Evolutionary conservation across 352 stramenopile species (phyloP).

Genomic region (Pythium dissimile): DNA sequence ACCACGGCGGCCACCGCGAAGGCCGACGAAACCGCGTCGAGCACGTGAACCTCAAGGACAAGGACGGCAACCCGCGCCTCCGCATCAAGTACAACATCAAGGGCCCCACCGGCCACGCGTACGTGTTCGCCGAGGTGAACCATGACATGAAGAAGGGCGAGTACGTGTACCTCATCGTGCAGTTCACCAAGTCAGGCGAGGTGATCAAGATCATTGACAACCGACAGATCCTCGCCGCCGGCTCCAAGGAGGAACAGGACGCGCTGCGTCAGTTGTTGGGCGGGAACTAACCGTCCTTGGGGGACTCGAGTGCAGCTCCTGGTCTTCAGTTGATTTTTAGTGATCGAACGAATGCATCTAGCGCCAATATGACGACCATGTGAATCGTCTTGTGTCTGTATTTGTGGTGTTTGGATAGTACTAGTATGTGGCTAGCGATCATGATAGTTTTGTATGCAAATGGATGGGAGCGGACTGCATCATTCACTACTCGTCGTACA

Average conservation of each 20-base stretch:
- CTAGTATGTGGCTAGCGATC: too few species aligned
- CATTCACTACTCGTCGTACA: slow-evolving; percentile 54
- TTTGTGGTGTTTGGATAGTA: too few species aligned
- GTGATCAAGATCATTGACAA: slow-evolving; percentile 94
- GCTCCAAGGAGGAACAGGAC: slow-evolving; percentile 75
- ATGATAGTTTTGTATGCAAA: too few species aligned
- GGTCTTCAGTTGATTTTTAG: not conserved
- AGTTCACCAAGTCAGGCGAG: slow-evolving; percentile 89
- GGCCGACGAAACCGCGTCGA: slow-evolving; percentile 95
- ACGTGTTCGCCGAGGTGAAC: slow-evolving; percentile 92
- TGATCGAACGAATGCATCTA: not conserved
- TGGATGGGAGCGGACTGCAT: too few species aligned
- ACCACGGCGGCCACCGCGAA: slow-evolving; percentile 92
- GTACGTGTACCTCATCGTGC: slow-evolving; percentile 95
- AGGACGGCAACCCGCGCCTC: slow-evolving; percentile 81
- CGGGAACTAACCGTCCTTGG: slow-evolving; percentile 38
- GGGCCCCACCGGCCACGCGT: slow-evolving; percentile 76
- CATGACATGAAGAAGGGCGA: slow-evolving; percentile 91
- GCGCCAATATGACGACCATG: too few species aligned
- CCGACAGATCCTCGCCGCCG: slow-evolving; percentile 76
- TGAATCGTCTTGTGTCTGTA: too few species aligned
- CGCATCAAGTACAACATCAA: slow-evolving; percentile 95
- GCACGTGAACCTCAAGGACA: slow-evolving; percentile 89
- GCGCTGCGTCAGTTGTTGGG: slow-evolving; percentile 70
- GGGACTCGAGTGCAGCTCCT: not conserved